A percentile compares a stretch with the other conserved stretches of the same genome.
These are phyloP conservation scores for Cladosporium cucumerinum DNA, from an alignment of 2,329 filamentous ascomycete species.

Conservation along the genomic window DNA sequence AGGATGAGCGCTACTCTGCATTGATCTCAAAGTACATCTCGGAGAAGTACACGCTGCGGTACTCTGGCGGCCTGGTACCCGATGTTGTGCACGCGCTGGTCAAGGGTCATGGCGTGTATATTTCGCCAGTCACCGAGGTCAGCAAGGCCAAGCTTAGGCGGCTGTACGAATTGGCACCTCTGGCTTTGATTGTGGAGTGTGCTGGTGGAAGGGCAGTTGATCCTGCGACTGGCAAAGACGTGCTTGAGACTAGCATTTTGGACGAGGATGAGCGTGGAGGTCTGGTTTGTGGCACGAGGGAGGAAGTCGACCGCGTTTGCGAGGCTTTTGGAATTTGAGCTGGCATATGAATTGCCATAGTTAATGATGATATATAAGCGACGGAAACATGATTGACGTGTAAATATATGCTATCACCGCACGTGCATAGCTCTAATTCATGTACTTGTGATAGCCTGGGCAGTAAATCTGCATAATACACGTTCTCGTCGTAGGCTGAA, in stretches of 20 bases:
- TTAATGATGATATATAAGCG: not conserved
- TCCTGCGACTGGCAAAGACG: constrained; percentile 29
- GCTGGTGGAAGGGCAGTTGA: constrained; percentile 57
- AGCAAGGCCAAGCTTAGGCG: constrained; percentile 57
- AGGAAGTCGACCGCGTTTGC: constrained; percentile 31
- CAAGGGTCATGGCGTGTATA: constrained; percentile 61
- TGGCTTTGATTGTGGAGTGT: constrained; percentile 60
- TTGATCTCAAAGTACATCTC: constrained; percentile 51
- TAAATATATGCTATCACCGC: not conserved
- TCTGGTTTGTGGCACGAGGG: constrained; percentile 32
- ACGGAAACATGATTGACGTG: not conserved
- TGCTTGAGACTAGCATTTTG: constrained; percentile 18
- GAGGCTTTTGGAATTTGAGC: constrained; percentile 14
- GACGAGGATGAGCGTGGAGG: constrained; percentile 35
- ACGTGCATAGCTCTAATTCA: not conserved
- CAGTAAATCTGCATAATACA: not conserved
- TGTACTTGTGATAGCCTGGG: not conserved
- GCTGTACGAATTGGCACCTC: constrained; percentile 58
- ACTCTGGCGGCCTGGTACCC: constrained; percentile 59
- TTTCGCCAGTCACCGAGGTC: constrained; percentile 53
- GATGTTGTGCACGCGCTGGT: constrained; percentile 58
- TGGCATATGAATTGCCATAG: not conserved
- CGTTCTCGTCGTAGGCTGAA: not conserved
- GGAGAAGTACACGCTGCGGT: constrained; percentile 58
- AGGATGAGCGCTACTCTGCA: constrained; percentile 48